Base-by-base conservation (phyloP, 2,329 filamentous ascomycete genomes). In the Orbilia ellipsospora region DNA sequence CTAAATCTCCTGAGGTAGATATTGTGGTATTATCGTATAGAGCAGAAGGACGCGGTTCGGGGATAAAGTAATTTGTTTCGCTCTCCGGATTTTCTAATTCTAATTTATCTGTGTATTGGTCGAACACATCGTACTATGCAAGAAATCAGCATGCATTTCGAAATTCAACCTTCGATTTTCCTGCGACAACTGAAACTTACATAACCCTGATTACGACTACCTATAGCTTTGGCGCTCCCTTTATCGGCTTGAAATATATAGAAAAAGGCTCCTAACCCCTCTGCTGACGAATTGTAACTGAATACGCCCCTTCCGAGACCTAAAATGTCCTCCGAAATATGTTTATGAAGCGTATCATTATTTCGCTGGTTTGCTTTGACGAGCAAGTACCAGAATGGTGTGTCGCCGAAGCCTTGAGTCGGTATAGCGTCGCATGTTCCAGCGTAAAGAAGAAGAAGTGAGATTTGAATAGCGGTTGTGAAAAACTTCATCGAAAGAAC, bases 191-290 rank as follows among this genome's bases (percentile, higher is more conserved):
- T 36, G 16, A 48, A 52, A 52, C 69, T 57, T 62, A 73, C 69
- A 48, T 60, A 50, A 12, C n/a, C 44, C 40, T 20, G 18, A 31
- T 44, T 66, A n/a, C 56, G 48, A 13, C 44, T 23, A 10, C 36
- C 23, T 8, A 73, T 23, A 4, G 12, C 12, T 1, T 15, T 23
- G 20, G 26, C 69, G 1, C 56, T 40, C 23, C 40, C 42, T 5
- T 44, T 28, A 23, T 66, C 62, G 2, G 69, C 62, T 52, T 73
- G 69, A 40, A 73, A 73, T 15, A 73, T 20, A 40, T 61, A 54
- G 15, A 56, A 73, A 23, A 67, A 42, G 0, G 62, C 52, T 8
- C 69, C 69, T 1, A 73, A 23, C 5, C 40, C 56, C 5, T 16
- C 23, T 0, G 50, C 61, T 7, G 45, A 31, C 2, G 55, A 48